These are phyloP conservation scores for Amaranthus tricolor DNA, from an alignment of 179 eudicot species.

Conservation along the genomic window DNA sequence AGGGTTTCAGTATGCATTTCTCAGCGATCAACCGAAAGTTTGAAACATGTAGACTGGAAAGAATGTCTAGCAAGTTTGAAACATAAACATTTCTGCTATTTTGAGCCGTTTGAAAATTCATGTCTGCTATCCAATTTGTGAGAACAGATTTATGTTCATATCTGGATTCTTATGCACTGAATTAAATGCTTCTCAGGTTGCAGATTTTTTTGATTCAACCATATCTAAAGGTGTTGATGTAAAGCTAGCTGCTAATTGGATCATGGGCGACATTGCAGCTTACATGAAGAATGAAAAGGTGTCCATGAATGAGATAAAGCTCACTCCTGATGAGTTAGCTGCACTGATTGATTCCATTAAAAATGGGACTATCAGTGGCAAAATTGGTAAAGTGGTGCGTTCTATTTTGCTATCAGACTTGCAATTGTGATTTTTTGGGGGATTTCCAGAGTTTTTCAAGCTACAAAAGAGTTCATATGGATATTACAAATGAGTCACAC, in stretches of 20 bases:
- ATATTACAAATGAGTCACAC: background rate
- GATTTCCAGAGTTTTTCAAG: no score
- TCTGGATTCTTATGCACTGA: background rate
- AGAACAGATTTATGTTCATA: background rate
- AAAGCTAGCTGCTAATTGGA: conserved; percentile 95
- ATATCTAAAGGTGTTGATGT: conserved; percentile 68
- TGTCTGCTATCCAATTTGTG: conserved; percentile 1
- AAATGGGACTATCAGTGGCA: conserved; percentile 86
- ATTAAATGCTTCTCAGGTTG: conserved; percentile 53
- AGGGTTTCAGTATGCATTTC: background rate
- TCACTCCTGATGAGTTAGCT: conserved; percentile 73
- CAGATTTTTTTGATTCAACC: conserved; percentile 84
- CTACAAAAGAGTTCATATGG: background rate
- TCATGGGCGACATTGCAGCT: conserved; percentile 96
- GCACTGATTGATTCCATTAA: conserved; percentile 77
- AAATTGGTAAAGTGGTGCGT: conserved; percentile 91
- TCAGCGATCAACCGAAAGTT: background rate
- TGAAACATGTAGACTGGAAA: background rate
- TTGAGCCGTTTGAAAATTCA: background rate
- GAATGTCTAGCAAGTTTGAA: background rate
- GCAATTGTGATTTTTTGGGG: background rate
- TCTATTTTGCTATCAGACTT: background rate
- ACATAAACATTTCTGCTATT: background rate
- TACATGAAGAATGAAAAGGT: conserved; percentile 79
- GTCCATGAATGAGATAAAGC: conserved; percentile 67